phyloP scores from a whole-genome alignment of 768 basidiomycete genomes.

The Bullera alba region DNA sequence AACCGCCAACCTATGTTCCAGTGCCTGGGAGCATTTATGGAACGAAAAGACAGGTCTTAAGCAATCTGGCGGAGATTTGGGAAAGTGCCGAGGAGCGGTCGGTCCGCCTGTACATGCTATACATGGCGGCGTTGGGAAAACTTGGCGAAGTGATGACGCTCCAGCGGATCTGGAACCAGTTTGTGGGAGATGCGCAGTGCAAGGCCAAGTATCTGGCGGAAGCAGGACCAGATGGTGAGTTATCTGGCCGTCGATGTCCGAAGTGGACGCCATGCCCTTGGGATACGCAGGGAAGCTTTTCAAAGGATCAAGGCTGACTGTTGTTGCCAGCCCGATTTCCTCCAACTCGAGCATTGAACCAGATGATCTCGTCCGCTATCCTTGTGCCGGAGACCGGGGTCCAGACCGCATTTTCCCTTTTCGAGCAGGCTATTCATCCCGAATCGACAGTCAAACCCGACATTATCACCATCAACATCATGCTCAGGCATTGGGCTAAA shows the following conservation, averaged over 20 bases:
- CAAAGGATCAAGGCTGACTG: neutral
- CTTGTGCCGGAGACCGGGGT: constrained; percentile 29
- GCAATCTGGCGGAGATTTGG: constrained; percentile 56
- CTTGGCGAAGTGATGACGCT: constrained; percentile 56
- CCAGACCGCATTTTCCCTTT: constrained; percentile 46
- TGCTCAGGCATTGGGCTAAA: constrained; percentile 63
- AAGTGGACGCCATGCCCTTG: neutral
- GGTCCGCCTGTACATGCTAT: constrained; percentile 59
- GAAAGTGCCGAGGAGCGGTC: constrained; percentile 57
- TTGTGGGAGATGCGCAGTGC: constrained; percentile 40
- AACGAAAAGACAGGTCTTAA: neutral
- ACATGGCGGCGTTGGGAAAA: constrained; percentile 60
- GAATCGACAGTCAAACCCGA: constrained; percentile 59
- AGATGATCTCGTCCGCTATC: constrained; percentile 65
- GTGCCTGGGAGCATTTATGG: too few species aligned
- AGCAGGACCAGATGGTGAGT: constrained; percentile 17
- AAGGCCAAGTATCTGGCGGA: constrained; percentile 16
- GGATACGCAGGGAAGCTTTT: neutral
- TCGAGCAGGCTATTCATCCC: constrained; percentile 47
- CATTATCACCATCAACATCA: constrained; percentile 70
- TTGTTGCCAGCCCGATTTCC: constrained; percentile 18
- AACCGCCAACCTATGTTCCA: too few species aligned
- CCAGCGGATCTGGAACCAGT: constrained; percentile 44
- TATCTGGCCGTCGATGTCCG: too few species aligned
- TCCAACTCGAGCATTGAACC: constrained; percentile 55